A percentile compares a stretch with the other conserved stretches of the same genome.
phyloP scores from a whole-genome alignment of 495 filamentous ascomycete genomes.

The Staphylotrichum longicolle region DNA sequence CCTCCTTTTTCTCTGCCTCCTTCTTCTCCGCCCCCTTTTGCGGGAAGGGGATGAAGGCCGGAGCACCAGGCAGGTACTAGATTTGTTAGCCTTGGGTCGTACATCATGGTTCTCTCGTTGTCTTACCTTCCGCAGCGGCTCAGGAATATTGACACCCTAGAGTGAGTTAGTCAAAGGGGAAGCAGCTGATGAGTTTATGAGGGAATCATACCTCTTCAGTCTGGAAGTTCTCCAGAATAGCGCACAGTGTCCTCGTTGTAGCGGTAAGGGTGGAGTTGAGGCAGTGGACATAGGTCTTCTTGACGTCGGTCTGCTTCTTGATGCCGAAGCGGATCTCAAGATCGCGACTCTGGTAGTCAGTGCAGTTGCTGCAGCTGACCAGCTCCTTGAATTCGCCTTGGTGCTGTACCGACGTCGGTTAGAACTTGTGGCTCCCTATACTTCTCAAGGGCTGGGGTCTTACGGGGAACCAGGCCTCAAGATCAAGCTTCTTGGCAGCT shows the following conservation, averaged over 20 bases:
- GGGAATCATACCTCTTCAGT: conserved; percentile 65
- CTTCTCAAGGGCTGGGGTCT: conserved; percentile 39
- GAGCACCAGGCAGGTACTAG: conserved; percentile 83
- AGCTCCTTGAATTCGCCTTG: conserved; percentile 92
- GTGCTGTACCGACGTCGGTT: conserved; percentile 12
- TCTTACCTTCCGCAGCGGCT: conserved; percentile 64
- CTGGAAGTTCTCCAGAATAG: conserved; percentile 95
- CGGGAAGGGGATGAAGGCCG: conserved; percentile 80
- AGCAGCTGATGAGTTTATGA: background rate
- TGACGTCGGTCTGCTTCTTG: conserved; percentile 50
- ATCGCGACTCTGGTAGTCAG: conserved; percentile 87
- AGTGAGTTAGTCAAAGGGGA: conserved; percentile 9
- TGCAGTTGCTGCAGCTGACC: conserved; percentile 87
- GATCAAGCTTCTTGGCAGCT: conserved; percentile 90
- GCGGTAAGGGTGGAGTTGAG: conserved; percentile 91
- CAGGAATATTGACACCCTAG: conserved; percentile 80
- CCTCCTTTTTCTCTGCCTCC: conserved; percentile 37
- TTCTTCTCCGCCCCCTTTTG: conserved; percentile 43
- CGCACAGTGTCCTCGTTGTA: conserved; percentile 91
- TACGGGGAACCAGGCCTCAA: conserved; percentile 95
- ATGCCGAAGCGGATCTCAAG: conserved; percentile 64
- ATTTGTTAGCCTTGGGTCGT: background rate
- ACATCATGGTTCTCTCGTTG: background rate
- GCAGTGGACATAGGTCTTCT: conserved; percentile 92
- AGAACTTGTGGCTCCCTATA: background rate